Evolutionary conservation across 2,329 filamentous ascomycete species (phyloP), one percentile per base, ranked within the genome.

Genomic region (Cladosporium sp.): DNA sequence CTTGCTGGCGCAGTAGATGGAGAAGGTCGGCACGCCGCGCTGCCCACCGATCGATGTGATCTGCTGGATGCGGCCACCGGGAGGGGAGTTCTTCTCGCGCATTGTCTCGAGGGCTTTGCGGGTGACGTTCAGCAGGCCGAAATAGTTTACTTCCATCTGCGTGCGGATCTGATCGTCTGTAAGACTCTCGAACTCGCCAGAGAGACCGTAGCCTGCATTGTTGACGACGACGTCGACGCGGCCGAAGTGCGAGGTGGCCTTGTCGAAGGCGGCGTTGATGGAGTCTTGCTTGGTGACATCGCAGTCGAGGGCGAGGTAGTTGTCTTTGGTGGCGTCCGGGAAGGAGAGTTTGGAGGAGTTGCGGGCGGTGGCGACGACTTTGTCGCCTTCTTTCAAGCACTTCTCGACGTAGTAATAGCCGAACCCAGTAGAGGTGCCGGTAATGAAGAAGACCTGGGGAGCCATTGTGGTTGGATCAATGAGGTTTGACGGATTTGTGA

Each of bases 171-270:
- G 75, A 2, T 74, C 65, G 1, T 83, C 74, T 1, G 72, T 71
- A 2, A 80, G 67, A 6, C 79, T 77, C 63, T 86, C 83, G 48
- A 84, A 77, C 1, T 78, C 75, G 12, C 78, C 80, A 5, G 70
- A 65, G 1, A 82, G 70, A n/a, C 80, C 79, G 58, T 83, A 85
- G 2, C 83, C 84, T 3, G 83, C 83, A 50, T 85, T 85, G 71
- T 85, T 85, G 58, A 83, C 77, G 4, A 85, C 78, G 1, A 85
- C 78, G 65, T 86, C 82, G 44, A 87, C 69, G 7, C 80, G 77
- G 17, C 77, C 76, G 64, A 83, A 86, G 48, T 77, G 78, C 2
- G 75, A 68, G 22, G 77, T 55, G 0, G 77, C 75, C 17, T 70
- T 68, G 7, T 77, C 70, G 61, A 81, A 77, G 1, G 78, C 77